Base-by-base conservation (phyloP, 2,329 filamentous ascomycete species). In the Cytospora paraplurivora region DNA sequence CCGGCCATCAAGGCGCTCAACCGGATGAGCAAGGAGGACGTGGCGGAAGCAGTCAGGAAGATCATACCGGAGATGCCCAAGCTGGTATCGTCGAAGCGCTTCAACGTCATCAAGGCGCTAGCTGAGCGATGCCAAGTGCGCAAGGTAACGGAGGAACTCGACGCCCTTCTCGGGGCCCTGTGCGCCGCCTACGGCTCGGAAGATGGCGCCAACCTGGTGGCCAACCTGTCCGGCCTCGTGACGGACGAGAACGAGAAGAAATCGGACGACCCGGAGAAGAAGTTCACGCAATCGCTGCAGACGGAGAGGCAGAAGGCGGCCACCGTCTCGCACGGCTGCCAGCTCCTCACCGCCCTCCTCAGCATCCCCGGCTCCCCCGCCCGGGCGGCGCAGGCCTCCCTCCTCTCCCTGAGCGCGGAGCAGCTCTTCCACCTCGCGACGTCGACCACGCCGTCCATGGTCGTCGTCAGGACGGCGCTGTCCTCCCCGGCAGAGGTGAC, bases 11-110 rank as follows among this genome's bases (percentile, higher is more conserved):
- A 88, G 63, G 88, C 96, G 4, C 79, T 99, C 51, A 91, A 92
- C 73, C 86, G 95, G 60, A 81, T 98, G 12, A 89, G 91, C 74
- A 93, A 92, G 72, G 92, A 97, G 65, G 93, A 97, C 71, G 81
- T 99, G 10, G 81, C 88, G 50, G 85, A 86, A 62, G 91, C 90
- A 0, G 85, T 93, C 62, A 81, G 87, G 56, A 82, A 88, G 70
- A 90, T 96, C 62, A 75, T 88, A 4, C 89, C 92, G 0, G 88
- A 92, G 61, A 83, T 97, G 7, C 82, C 86, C 0, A 85, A 84
- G 56, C 81, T 98, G 10, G 84, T 97, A 10, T 82, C 90, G 59
- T 87, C 92, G 65, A 87, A 88, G 47, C 85, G 94, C 53, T 90
- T 91, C 66, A 88, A 90, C 62, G 88, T 97, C 12, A 85, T 97